Base-by-base conservation (phyloP, 768 basidiomycete species). In the Naematelia aurantialba region DNA sequence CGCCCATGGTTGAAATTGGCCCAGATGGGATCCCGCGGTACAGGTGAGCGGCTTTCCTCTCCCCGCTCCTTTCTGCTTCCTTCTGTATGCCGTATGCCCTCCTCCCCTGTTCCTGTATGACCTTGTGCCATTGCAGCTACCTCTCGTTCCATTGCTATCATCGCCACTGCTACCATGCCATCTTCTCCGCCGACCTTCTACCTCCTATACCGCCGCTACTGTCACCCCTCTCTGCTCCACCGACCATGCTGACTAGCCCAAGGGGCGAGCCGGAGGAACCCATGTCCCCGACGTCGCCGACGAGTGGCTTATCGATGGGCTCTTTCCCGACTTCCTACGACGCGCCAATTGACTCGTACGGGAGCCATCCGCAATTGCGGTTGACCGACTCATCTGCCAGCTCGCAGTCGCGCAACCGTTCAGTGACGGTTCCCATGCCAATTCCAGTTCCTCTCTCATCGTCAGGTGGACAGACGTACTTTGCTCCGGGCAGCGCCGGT, bases 1-100 rank as follows among this genome's bases (percentile, higher is more conserved):
- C 91, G 2, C 91, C 91, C 29, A 85, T 89, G 76, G 87, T 92
- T 49, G 90, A 93, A 68, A 80, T 89, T 24, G 91, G 88, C 46
- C 81, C 84, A 4, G 91, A 94, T 74, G 92, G 92, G 51, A 69
- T 87, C 14, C 85, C 85, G 26, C 82, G 87, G 30, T 96, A 93
- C 75, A 83, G 72, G 73, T 72, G 59, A 57, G 72, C 67, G n/a
- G 17, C n/a, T 52, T 26, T 25, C 27, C 29, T 52, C 55, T 47
- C 46, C 8, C 46, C 46, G n/a, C 19, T 47, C 19, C 10, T 47
- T 19, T 11, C 8, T 11, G 21, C 25, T 26, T 5, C 8, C 11
- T 5, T 26, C n/a, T 21, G 8, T 47, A 44, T 44, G 12, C 42
- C 19, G 42, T 44, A 12, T 44, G 19, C 19, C 19, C 19, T 44